A percentile compares a stretch with the other conserved stretches of the same genome.
Conservation (phyloP, 2,329 filamentous ascomycete species). For the Tolypocladium pustulatum region DNA sequence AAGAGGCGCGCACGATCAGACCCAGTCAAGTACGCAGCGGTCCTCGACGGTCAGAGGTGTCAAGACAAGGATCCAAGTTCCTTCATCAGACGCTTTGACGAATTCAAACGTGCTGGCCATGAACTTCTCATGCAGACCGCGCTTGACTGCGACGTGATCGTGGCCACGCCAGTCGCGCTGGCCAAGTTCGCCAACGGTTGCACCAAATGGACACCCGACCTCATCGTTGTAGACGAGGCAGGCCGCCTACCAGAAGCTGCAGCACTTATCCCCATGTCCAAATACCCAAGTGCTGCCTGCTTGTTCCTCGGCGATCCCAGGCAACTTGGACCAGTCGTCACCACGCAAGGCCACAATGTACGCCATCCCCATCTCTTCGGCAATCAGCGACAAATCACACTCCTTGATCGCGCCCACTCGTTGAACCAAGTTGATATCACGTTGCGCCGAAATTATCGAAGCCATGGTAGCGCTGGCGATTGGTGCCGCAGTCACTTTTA, state of each 20-base stretch:
- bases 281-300: neutral
- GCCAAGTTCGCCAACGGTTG: neutral
- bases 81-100: too few relatives aligned
- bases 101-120: too few relatives aligned
- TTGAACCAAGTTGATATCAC: neutral
- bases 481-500: neutral
- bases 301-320: neutral
- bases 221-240: neutral
- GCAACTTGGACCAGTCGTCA: neutral
- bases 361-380: too few relatives aligned
- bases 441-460: neutral
- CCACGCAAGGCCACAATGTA: neutral
- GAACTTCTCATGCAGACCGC: too few relatives aligned
- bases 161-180: neutral
- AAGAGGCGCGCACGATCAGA: neutral
- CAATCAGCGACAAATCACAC: too few relatives aligned
- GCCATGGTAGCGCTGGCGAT: neutral
- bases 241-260: neutral
- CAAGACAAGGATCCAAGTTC: neutral
- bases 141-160: neutral
- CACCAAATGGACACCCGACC: neutral
- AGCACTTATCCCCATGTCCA: neutral
- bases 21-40: neutral
- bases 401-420: neutral
- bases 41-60: neutral